phyloP scores from a whole-genome alignment of 306 rosid genomes.

The Begonia peltatifolia region DNA sequence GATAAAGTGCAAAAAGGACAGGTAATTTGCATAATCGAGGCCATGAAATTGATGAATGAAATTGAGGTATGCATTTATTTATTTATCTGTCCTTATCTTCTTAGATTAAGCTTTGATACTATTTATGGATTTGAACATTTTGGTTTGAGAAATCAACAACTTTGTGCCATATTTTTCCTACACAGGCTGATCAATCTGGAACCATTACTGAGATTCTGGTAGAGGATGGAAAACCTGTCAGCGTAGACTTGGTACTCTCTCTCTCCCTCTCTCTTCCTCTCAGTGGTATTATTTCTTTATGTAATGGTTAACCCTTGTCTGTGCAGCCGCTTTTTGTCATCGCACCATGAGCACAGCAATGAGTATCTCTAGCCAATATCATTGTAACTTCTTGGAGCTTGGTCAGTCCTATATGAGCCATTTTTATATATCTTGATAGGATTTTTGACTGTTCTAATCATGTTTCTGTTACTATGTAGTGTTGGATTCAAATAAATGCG shows the following conservation, averaged over 20 bases:
- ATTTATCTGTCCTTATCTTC: too few species aligned
- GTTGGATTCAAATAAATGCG: too few species aligned
- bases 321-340: constrained; percentile 5
- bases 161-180: too few species aligned
- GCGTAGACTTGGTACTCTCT: constrained; percentile 45
- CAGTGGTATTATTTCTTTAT: background rate
- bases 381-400: too few species aligned
- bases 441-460: too few species aligned
- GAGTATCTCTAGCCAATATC: background rate
- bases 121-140: too few species aligned
- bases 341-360: background rate
- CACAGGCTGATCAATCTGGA: constrained; percentile 76
- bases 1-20: constrained; percentile 84
- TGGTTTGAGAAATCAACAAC: too few species aligned
- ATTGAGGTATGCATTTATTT: constrained; percentile 41
- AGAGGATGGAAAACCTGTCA: constrained; percentile 65
- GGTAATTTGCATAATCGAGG: constrained; percentile 70
- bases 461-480: too few species aligned
- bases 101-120: too few species aligned
- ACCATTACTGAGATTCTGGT: constrained; percentile 37
- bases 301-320: background rate
- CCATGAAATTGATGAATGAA: constrained; percentile 90
- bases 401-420: too few species aligned
- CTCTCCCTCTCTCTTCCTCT: constrained; percentile 1
- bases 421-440: too few species aligned